Percentiles rank a stretch among this genome's conserved stretches.
phyloP scores from a whole-genome alignment of 2,329 filamentous ascomycete species.

The Rhinocladiella mackenziei region DNA sequence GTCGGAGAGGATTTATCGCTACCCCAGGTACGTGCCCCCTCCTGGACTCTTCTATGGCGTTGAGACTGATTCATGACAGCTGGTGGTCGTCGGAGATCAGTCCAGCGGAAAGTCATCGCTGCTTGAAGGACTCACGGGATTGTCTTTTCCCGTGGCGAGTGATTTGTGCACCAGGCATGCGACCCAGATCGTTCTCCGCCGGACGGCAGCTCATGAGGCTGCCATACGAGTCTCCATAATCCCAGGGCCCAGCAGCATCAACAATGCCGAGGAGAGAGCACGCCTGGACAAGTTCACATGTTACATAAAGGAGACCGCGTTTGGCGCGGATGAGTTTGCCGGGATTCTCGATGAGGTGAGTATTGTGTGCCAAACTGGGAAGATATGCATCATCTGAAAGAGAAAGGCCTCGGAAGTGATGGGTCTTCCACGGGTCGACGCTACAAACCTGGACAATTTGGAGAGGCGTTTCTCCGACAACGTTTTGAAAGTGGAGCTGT shows the following conservation, averaged over 20 bases:
- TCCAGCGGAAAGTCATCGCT: conserved; percentile 34
- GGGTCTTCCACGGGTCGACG: conserved; percentile 5
- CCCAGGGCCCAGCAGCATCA: conserved; percentile 20
- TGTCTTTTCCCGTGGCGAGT: conserved; percentile 31
- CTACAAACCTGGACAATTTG: not conserved
- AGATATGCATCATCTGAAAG: not conserved
- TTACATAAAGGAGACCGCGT: conserved; percentile 4
- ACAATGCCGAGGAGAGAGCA: conserved; percentile 7
- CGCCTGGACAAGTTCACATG: conserved; percentile 5
- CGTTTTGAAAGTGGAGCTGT: conserved; percentile 42
- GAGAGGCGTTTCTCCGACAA: conserved; percentile 39
- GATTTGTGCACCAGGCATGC: conserved; percentile 33
- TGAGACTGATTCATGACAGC: conserved; percentile 17
- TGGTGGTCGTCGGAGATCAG: conserved; percentile 34
- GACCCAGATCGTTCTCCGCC: conserved; percentile 31
- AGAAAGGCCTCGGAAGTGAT: conserved; percentile 2
- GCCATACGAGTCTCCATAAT: conserved; percentile 24
- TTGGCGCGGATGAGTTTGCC: conserved; percentile 8
- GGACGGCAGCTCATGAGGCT: conserved; percentile 20
- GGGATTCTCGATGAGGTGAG: conserved; percentile 7
- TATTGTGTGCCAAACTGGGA: not conserved
- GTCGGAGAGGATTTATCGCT: conserved; percentile 33
- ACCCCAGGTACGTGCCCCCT: conserved; percentile 30
- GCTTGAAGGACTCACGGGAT: conserved; percentile 31
- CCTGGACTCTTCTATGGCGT: conserved; percentile 1